Conservation (phyloP, 495 filamentous ascomycete genomes). For the Neurospora tetrasperma region DNA sequence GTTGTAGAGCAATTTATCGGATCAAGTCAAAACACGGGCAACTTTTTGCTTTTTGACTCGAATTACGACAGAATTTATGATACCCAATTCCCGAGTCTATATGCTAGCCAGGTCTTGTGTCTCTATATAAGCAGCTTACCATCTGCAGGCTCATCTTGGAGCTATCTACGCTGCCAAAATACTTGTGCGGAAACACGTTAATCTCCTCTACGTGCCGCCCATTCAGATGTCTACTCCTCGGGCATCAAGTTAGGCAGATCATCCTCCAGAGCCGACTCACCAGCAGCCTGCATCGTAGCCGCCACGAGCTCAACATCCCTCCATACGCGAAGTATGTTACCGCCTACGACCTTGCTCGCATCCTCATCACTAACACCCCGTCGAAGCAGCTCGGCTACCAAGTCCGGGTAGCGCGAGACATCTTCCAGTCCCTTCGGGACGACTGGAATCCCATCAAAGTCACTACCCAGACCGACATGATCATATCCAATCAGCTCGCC, state of each 20-base stretch:
- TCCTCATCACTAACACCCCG: constrained; percentile 60
- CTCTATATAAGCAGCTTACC: neutral
- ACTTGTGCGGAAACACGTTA: neutral
- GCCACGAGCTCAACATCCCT: constrained; percentile 57
- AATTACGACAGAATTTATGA: neutral
- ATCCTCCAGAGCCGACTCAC: constrained; percentile 56
- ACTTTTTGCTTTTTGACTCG: neutral
- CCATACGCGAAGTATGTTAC: constrained; percentile 71
- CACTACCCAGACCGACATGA: constrained; percentile 63
- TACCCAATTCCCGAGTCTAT: neutral
- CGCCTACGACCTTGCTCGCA: constrained; percentile 56
- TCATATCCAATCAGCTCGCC: constrained; percentile 60
- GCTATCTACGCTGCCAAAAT: neutral
- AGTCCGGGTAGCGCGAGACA: constrained; percentile 71
- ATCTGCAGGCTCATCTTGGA: neutral
- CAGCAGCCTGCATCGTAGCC: constrained; percentile 45
- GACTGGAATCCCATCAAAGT: constrained; percentile 57
- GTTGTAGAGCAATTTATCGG: neutral
- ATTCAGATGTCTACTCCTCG: neutral
- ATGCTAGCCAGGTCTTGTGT: neutral
- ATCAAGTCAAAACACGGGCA: neutral
- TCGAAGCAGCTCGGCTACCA: constrained; percentile 62
- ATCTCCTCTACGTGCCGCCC: neutral
- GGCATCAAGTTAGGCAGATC: constrained; percentile 17
- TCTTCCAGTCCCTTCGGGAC: constrained; percentile 59